phyloP scores from a whole-genome alignment of 352 stramenopile genomes.

The Pythium pyrilobum region DNA sequence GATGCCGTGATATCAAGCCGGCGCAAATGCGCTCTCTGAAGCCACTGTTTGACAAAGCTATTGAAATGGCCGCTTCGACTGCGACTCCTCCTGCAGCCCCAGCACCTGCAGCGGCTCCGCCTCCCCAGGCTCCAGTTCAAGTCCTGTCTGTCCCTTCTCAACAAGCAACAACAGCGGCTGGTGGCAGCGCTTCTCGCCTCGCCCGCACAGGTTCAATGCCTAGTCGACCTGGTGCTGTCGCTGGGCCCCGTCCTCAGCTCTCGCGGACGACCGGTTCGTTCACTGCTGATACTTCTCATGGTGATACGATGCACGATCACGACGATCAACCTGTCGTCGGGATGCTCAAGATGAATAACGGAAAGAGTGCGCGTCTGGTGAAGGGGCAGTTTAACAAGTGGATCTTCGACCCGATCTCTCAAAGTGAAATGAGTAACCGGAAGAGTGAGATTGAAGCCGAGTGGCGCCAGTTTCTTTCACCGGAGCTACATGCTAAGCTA shows the following conservation, averaged over 20 bases:
- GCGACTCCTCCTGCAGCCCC: not conserved
- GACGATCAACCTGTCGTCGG: constrained; percentile 14
- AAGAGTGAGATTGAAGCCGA: constrained; percentile 75
- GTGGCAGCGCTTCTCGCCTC: not conserved
- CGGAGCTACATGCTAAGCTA: constrained; percentile 69
- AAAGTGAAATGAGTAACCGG: constrained; percentile 56
- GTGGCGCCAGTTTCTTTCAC: constrained; percentile 65
- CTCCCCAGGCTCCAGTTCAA: not conserved
- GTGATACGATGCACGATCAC: constrained; percentile 3
- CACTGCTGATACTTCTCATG: constrained; percentile 4
- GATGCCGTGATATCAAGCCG: constrained; percentile 79
- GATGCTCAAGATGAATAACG: constrained; percentile 61
- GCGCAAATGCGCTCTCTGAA: constrained; percentile 82
- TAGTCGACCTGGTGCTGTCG: constrained; percentile 3
- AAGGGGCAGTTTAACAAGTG: constrained; percentile 80
- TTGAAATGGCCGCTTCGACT: constrained; percentile 23
- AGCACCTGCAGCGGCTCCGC: not conserved
- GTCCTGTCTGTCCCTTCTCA: no score
- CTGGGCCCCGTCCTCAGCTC: constrained; percentile 3
- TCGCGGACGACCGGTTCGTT: constrained; percentile 25
- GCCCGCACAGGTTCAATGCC: constrained; percentile 11
- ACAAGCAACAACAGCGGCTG: no score
- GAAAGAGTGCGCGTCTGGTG: constrained; percentile 47
- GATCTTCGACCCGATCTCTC: constrained; percentile 73
- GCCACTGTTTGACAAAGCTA: constrained; percentile 79